Evolutionary conservation across 192 early-diverging fungal species (phyloP), one percentile per base, ranked within the genome.

Genomic region (Ambispora gerdemannii): DNA sequence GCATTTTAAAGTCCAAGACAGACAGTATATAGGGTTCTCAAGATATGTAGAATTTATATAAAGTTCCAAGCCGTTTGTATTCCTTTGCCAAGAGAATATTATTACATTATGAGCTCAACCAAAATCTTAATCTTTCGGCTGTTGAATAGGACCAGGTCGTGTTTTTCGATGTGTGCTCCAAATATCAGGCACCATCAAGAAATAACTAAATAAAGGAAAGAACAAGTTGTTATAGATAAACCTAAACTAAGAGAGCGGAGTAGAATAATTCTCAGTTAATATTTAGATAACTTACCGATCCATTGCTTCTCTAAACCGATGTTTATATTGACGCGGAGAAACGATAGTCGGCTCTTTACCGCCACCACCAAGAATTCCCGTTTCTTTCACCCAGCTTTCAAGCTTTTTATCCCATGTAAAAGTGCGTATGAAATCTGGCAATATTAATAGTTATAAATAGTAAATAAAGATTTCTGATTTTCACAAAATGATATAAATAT

Each of bases 351-450:
- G 97, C 32, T 92, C 90, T 70, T 86, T 89, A 8, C 92, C 90
- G 20, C 93, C 92, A 15, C 95, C 95, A n/a, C 95, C 95, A 51
- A 97, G 74, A 72, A 95, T 83, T 4, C 89, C 90, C 0, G 93
- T 85, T 72, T 97, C 95, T 77, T 99, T 99, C 34, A 99, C 95
- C 95, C 95, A 97, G 63, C 89, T 93, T 75, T 99, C 97, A 19
- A 99, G 74, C 78, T 94, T 94, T 81, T 99, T 99, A 75, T 99
- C 97, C 95, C 95, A 99, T 0, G 95, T 99, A 76, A 95, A 99
- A 6, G 94, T 94, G 52, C 95, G 89, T 50, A 98, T 97, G 80
- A 94, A 98, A 74, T 99, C 97, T 78, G 55, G 1, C 10, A 70
- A n/a, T n/a, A n/a, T n/a, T n/a, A 67, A 31, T 38, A 33, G 60